Conservation (phyloP, 176 grass and related monocot genomes). For the Typha latifolia region DNA sequence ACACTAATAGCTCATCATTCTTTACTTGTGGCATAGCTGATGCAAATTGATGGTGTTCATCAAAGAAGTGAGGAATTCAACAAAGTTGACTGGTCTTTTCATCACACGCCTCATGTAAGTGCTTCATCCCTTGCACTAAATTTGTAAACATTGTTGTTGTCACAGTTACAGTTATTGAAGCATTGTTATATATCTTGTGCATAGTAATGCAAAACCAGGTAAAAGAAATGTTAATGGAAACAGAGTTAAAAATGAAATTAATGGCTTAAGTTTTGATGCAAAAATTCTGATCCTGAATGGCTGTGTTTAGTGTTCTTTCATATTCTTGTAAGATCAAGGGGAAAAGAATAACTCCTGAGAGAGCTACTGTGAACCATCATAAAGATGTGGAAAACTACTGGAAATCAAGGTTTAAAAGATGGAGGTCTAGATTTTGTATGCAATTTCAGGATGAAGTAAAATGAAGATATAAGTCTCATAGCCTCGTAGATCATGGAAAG, state of each 20-base stretch:
- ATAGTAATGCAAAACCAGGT: conserved; percentile 1
- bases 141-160: background rate
- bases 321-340: too few species aligned
- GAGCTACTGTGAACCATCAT: too few species aligned
- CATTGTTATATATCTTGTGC: background rate
- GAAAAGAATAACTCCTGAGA: too few species aligned
- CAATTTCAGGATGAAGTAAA: too few species aligned
- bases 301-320: too few species aligned
- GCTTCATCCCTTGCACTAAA: conserved; percentile 1
- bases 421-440: too few species aligned
- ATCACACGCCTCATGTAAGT: conserved; percentile 62
- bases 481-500: too few species aligned
- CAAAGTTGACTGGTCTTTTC: conserved; percentile 58
- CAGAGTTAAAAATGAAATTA: background rate
- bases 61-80: conserved; percentile 67
- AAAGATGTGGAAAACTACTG: too few species aligned
- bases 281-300: background rate
- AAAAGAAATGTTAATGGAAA: background rate
- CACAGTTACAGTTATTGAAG: background rate
- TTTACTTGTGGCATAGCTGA: conserved; percentile 28
- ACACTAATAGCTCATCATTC: background rate
- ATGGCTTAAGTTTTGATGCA: background rate
- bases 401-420: too few species aligned
- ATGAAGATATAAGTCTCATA: too few species aligned
- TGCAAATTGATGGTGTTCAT: conserved; percentile 30